Evolutionary conservation across 2,329 filamentous ascomycete genomes (phyloP).

Genomic region (Ilyonectria destructans): DNA sequence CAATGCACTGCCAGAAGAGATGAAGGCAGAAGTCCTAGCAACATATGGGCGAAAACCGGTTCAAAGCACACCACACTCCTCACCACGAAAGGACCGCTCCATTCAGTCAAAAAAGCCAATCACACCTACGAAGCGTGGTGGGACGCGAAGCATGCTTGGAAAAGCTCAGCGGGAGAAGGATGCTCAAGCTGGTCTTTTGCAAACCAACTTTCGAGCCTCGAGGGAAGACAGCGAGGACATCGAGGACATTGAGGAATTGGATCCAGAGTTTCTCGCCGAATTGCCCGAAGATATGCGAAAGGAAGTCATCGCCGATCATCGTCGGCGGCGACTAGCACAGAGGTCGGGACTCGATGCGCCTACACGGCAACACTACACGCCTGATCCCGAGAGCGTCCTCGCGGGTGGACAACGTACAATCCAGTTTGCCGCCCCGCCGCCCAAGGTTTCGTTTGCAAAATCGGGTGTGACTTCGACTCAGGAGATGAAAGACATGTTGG

Average conservation of each 20-base stretch:
- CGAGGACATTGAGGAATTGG: constrained; percentile 66
- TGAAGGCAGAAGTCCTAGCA: constrained; percentile 86
- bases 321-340: constrained; percentile 70
- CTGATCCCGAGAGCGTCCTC: constrained; percentile 45
- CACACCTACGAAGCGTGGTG: constrained; percentile 78
- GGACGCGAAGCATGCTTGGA: constrained; percentile 58
- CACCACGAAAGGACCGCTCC: constrained; percentile 71
- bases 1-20: constrained; percentile 85
- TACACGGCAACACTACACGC: constrained; percentile 43
- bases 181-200: constrained; percentile 74
- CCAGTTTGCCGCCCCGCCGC: constrained; percentile 63
- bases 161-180: constrained; percentile 68
- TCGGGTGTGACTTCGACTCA: constrained; percentile 59
- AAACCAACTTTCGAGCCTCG: constrained; percentile 79
- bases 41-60: constrained; percentile 71
- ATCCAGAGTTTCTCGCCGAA: constrained; percentile 84
- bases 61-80: constrained; percentile 62
- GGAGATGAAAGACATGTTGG: constrained; percentile 83
- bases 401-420: constrained; percentile 61
- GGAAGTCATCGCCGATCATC: constrained; percentile 85
- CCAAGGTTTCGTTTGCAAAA: constrained; percentile 64
- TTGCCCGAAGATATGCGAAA: constrained; percentile 85
- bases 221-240: constrained; percentile 52
- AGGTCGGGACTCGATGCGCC: constrained; percentile 65
- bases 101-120: constrained; percentile 68